Base-by-base conservation (phyloP, 2,329 filamentous ascomycete species). In the Lachnellula willkommii region DNA sequence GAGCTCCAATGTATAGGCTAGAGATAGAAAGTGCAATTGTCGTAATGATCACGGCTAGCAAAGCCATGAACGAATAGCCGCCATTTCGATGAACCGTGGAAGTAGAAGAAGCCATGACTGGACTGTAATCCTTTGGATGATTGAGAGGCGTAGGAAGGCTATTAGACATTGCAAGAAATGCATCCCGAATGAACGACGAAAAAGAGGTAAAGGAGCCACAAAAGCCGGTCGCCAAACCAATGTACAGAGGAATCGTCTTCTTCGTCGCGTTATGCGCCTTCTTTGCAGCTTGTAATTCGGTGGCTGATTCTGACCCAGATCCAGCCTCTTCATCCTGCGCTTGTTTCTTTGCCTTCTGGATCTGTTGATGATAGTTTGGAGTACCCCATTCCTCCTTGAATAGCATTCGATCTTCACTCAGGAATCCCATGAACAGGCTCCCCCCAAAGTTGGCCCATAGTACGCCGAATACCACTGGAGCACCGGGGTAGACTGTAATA, bases 161-260 rank as follows among this genome's bases (percentile, higher is more conserved):
- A 68, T 96, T 94, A 4, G 89, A 85, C 17, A 95, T 73, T 0
- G 89, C 87, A 22, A 95, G 79, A 68, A 95, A 95, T 14, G 79
- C 73, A 65, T 95, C 92, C 6, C 89, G 81, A 47, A 92, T 85
- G 68, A 95, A 95, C 20, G 86, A 84, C 0, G 91, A 95, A 72
- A 96, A 96, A 9, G 88, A 92, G 0, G 92, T 96, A 66, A 94
- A 89, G 62, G 88, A 92, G 59, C 93, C 90, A 66, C 90, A 95
- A 71, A 94, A 94, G 11, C 88, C 93, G 0, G 88, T 95, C 0
- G 89, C 83, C 5, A 96, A 81, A 50, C 89, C 92, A 56, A 95
- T 87, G 68, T 95, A 96, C 0, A 96, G 77, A 0, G 93, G 92
- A 28, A 95, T 88, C 0, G 88, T 89, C 75, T 95, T 95, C 69